Evolutionary conservation across 2,329 filamentous ascomycete genomes (phyloP).

Genomic region (Aspergillus melleus): DNA sequence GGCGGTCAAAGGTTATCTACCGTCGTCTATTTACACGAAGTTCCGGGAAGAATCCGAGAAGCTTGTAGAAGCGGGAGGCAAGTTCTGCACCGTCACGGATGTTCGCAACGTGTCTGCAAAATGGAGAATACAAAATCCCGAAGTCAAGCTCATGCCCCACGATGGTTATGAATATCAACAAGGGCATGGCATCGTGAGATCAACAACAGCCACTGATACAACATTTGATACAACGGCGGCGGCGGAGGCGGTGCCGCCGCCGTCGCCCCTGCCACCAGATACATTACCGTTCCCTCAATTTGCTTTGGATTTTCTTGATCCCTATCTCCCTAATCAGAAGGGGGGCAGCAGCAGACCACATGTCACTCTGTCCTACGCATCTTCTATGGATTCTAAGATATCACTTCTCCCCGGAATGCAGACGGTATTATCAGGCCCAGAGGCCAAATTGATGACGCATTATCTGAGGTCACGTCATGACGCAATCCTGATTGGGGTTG

Average conservation of each 20-base stretch:
- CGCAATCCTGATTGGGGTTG: constrained; percentile 81
- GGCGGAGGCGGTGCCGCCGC: no score
- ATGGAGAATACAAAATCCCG: constrained; percentile 48
- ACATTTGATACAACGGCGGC: no score
- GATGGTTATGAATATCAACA: constrained; percentile 48
- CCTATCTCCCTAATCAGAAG: constrained; percentile 51
- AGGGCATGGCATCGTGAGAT: constrained; percentile 43
- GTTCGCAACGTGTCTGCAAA: constrained; percentile 50
- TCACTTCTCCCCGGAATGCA: constrained; percentile 75
- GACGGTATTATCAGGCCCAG: constrained; percentile 77
- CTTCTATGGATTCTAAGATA: constrained; percentile 80
- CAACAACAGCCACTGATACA: constrained; percentile 6
- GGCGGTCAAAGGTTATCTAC: constrained; percentile 48
- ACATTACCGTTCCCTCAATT: constrained; percentile 48
- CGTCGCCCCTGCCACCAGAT: constrained; percentile 34
- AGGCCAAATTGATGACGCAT: constrained; percentile 91
- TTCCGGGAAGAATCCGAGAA: constrained; percentile 48
- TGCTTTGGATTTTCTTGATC: constrained; percentile 48
- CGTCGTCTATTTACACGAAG: constrained; percentile 51
- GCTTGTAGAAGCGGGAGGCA: constrained; percentile 46
- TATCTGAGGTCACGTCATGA: constrained; percentile 79
- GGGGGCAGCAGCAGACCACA: constrained; percentile 45
- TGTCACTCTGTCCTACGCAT: constrained; percentile 85
- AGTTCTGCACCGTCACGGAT: constrained; percentile 48
- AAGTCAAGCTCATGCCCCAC: constrained; percentile 45